phyloP scores from a whole-genome alignment of 164 flowering plant genomes.

The Nymphaea colorata region DNA sequence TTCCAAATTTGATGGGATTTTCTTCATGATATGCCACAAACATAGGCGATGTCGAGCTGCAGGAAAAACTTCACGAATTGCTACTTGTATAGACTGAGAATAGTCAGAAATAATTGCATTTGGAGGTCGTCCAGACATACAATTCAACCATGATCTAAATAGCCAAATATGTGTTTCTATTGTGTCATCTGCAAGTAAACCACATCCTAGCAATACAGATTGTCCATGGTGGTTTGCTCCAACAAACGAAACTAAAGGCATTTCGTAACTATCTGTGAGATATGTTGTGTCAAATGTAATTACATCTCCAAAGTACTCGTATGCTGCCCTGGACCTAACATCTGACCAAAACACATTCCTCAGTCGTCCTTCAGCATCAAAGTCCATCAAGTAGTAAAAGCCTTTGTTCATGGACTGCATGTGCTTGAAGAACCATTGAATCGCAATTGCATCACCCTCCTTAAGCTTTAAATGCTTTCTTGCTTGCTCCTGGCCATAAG shows the following conservation, averaged over 20 bases:
- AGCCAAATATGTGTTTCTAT: slow-evolving; percentile 50
- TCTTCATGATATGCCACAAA: slow-evolving; percentile 43
- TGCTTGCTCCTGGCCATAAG: slow-evolving; percentile 17
- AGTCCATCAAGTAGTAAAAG: slow-evolving; percentile 49
- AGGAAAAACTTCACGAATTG: slow-evolving; percentile 52
- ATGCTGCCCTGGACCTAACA: slow-evolving; percentile 49
- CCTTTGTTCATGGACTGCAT: slow-evolving; percentile 38
- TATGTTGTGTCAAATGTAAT: slow-evolving; percentile 42
- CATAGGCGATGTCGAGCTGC: slow-evolving; percentile 40
- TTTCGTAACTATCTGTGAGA: slow-evolving; percentile 39
- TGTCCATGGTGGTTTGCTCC: slow-evolving; percentile 71
- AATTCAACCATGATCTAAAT: slow-evolving; percentile 46
- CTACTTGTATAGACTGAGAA: slow-evolving; percentile 31
- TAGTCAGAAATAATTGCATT: slow-evolving; percentile 52
- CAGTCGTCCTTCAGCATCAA: slow-evolving; percentile 40
- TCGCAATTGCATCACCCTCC: slow-evolving; percentile 33
- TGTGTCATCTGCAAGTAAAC: slow-evolving; percentile 47
- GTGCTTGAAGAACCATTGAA: slow-evolving; percentile 28
- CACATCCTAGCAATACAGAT: slow-evolving; percentile 53
- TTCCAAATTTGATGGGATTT: slow-evolving; percentile 46
- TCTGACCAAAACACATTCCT: slow-evolving; percentile 68
- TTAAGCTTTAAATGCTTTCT: slow-evolving; percentile 28
- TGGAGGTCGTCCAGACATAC: slow-evolving; percentile 33
- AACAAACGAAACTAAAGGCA: slow-evolving; percentile 47
- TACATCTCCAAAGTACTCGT: slow-evolving; percentile 53